Conservation (phyloP, 2,329 filamentous ascomycete genomes). For the Coleophoma eucalyptorum region DNA sequence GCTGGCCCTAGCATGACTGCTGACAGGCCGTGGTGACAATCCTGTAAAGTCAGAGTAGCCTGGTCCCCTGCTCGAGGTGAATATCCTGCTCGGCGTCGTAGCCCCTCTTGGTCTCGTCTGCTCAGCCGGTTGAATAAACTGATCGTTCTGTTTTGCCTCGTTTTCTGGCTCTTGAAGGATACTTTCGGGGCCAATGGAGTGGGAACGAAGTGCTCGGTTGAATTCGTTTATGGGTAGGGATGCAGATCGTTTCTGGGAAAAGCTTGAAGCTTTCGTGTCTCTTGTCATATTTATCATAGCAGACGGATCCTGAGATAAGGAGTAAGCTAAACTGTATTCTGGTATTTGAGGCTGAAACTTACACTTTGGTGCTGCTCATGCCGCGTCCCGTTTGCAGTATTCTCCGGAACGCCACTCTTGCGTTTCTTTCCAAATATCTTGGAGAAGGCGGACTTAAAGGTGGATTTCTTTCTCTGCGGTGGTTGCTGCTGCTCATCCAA, state of each 20-base stretch:
- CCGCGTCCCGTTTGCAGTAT: conserved; percentile 6
- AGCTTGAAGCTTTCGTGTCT: conserved; percentile 31
- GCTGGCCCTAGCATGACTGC: conserved; percentile 48
- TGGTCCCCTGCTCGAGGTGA: conserved; percentile 31
- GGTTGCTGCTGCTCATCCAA: conserved; percentile 38
- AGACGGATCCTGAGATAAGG: conserved; percentile 31
- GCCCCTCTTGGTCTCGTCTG: conserved; percentile 35
- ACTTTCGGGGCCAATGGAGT: conserved; percentile 52
- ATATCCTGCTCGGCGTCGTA: conserved; percentile 36
- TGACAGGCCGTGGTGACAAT: conserved; percentile 58
- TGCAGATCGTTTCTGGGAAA: conserved; percentile 44
- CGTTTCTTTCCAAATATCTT: conserved; percentile 56
- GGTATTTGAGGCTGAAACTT: conserved; percentile 23
- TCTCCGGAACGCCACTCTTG: conserved; percentile 30
- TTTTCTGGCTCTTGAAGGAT: conserved; percentile 38
- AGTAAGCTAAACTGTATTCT: too few species aligned
- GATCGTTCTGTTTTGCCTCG: conserved; percentile 42
- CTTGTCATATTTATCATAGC: conserved; percentile 26
- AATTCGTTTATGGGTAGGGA: conserved; percentile 59
- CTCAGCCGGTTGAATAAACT: conserved; percentile 40
- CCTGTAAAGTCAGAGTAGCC: conserved; percentile 45
- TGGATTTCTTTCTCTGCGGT: conserved; percentile 51
- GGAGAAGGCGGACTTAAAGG: conserved; percentile 50
- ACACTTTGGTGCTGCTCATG: conserved; percentile 45
- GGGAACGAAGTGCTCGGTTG: conserved; percentile 56